Conservation (phyloP, 371 early-diverging fungal genomes). For the Batrachochytrium dendrobatidis region DNA sequence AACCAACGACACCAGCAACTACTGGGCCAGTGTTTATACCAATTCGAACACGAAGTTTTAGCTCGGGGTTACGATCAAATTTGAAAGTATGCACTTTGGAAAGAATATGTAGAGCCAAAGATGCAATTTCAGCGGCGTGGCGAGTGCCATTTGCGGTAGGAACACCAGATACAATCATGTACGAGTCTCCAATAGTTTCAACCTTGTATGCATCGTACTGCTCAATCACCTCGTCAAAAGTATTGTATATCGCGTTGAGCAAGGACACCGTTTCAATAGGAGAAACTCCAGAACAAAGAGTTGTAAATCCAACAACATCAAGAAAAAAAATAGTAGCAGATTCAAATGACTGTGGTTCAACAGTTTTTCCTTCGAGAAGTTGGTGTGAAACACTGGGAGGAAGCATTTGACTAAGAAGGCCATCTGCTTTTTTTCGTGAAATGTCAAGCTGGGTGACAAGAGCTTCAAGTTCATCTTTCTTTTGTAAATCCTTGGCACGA, state of each 20-base stretch:
- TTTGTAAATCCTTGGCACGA: slow-evolving; percentile 2
- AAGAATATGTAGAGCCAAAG: slow-evolving; percentile 24
- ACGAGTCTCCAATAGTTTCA: slow-evolving; percentile 33
- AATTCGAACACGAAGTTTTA: slow-evolving; percentile 21
- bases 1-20: slow-evolving; percentile 38
- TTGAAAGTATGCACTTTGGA: slow-evolving; percentile 9
- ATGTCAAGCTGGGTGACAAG: slow-evolving; percentile 8
- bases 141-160: slow-evolving; percentile 24
- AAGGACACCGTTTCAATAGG: slow-evolving; percentile 24
- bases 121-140: slow-evolving; percentile 32
- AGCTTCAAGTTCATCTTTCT: slow-evolving; percentile 11
- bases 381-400: slow-evolving; percentile 17
- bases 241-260: slow-evolving; percentile 23
- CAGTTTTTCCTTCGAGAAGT: slow-evolving; percentile 14
- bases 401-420: slow-evolving; percentile 25
- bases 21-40: slow-evolving; percentile 34
- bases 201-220: slow-evolving; percentile 36
- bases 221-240: slow-evolving; percentile 21
- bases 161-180: slow-evolving; percentile 33
- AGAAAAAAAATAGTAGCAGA: slow-evolving; percentile 25
- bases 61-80: slow-evolving; percentile 16
- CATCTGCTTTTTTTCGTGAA: slow-evolving; percentile 10
- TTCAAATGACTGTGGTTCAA: slow-evolving; percentile 16
- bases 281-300: slow-evolving; percentile 8
- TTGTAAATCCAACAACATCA: slow-evolving; percentile 33